Evolutionary conservation across 495 filamentous ascomycete genomes (phyloP).

Genomic region (Penicillium macrosclerotiorum): DNA sequence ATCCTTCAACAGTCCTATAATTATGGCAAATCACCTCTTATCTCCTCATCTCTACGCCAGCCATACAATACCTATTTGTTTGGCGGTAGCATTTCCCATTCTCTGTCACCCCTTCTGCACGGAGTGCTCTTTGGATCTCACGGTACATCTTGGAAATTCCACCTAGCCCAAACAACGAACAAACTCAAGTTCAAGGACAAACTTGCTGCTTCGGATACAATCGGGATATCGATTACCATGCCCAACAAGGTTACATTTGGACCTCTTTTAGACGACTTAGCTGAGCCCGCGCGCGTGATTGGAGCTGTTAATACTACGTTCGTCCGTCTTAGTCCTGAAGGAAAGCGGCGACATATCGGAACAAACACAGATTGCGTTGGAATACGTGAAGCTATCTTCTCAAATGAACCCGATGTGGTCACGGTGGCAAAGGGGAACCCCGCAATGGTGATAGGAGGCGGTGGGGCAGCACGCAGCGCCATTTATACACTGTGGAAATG

Average conservation of each 20-base stretch:
- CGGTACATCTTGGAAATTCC: constrained; percentile 48
- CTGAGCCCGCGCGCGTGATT: constrained; percentile 54
- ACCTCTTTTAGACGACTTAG: constrained; percentile 54
- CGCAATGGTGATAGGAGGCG: constrained; percentile 55
- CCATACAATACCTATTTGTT: constrained; percentile 16
- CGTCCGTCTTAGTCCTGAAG: constrained; percentile 33
- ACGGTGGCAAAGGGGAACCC: constrained; percentile 38
- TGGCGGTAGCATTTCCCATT: constrained; percentile 48
- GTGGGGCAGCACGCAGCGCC: constrained; percentile 58
- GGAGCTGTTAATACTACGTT: constrained; percentile 66
- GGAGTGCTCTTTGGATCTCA: constrained; percentile 50
- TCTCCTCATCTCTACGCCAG: not conserved
- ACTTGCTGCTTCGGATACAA: constrained; percentile 2
- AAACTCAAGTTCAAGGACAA: not conserved
- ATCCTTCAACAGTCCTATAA: constrained; percentile 4
- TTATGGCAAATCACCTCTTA: constrained; percentile 8
- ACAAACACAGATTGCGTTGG: constrained; percentile 67
- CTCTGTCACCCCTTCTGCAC: constrained; percentile 59
- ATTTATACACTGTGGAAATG: constrained; percentile 59
- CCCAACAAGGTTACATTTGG: constrained; percentile 62
- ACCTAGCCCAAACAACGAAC: constrained; percentile 46
- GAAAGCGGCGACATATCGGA: constrained; percentile 48
- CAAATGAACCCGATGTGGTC: constrained; percentile 39
- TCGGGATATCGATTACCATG: constrained; percentile 63
- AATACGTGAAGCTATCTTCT: constrained; percentile 57